phyloP scores from a whole-genome alignment of 208 protist genomes.

The Porcisia deanei region DNA sequence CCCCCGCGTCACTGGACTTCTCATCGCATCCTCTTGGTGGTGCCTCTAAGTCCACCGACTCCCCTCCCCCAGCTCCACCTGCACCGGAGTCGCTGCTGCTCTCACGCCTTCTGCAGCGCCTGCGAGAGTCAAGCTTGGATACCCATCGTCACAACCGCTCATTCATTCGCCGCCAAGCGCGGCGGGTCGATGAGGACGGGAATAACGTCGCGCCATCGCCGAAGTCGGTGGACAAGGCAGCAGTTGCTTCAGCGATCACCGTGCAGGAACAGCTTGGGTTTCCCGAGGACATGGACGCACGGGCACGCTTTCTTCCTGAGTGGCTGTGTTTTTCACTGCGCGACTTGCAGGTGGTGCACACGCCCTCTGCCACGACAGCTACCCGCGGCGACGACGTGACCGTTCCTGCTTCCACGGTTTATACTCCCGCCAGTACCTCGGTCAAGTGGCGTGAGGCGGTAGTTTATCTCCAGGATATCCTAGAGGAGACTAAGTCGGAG shows the following conservation, averaged over 20 bases:
- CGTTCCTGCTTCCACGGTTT: neutral
- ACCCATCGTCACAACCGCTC: constrained; percentile 9
- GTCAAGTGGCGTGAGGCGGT: constrained; percentile 41
- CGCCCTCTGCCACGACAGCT: neutral
- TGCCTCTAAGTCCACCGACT: neutral
- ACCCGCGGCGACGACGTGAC: too few species aligned
- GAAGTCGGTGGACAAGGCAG: neutral
- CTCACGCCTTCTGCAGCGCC: constrained; percentile 26
- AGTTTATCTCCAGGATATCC: constrained; percentile 29
- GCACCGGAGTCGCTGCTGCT: constrained; percentile 15
- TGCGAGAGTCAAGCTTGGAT: constrained; percentile 31
- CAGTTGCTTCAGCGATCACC: neutral
- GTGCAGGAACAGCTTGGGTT: constrained; percentile 30
- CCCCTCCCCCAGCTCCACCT: neutral
- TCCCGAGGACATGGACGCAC: constrained; percentile 16
- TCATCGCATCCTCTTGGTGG: neutral
- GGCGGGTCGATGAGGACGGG: neutral
- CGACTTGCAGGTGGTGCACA: constrained; percentile 34
- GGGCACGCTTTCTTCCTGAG: constrained; percentile 37
- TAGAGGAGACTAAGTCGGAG: constrained; percentile 32
- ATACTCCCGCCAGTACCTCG: constrained; percentile 6
- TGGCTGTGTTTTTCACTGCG: constrained; percentile 26
- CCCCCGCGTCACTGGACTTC: neutral
- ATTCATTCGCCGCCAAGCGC: constrained; percentile 8
- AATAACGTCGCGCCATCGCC: neutral